Evolutionary conservation across 345 rosid species (phyloP).

Genomic region (Eucalyptus erythrocorys): DNA sequence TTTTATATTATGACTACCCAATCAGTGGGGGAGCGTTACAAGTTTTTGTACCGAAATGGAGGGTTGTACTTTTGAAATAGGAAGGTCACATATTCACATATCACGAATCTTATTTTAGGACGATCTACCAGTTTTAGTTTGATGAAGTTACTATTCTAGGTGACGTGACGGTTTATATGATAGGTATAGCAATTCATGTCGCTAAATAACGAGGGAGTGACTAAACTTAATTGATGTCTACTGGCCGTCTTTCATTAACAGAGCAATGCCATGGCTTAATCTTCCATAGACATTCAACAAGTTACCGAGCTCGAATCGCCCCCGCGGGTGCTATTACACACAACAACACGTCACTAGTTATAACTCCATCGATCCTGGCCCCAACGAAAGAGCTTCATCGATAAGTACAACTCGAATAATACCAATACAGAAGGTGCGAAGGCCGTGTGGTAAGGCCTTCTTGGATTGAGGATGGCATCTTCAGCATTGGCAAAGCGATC

Average conservation of each 20-base stretch:
- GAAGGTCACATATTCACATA: background rate
- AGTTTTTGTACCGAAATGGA: background rate
- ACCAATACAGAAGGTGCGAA: background rate
- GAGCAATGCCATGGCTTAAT: too few species aligned
- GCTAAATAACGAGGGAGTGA: background rate
- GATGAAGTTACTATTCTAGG: background rate
- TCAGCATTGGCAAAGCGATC: background rate
- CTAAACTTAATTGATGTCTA: background rate
- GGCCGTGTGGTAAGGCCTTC: background rate
- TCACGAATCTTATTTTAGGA: background rate
- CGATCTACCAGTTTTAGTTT: rapidly evolving
- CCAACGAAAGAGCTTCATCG: background rate
- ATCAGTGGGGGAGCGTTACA: rapidly evolving
- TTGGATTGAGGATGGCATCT: background rate
- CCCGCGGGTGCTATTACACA: background rate
- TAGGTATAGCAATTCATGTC: background rate
- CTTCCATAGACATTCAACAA: background rate
- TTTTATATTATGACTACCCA: background rate
- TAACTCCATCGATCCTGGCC: background rate
- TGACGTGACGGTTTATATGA: background rate
- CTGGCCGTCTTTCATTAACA: background rate
- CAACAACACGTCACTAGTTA: background rate
- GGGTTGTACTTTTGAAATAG: background rate
- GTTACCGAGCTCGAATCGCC: background rate
- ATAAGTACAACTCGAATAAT: background rate